These are phyloP conservation scores for Aureobasidium sp. DNA, from an alignment of 2,329 filamentous ascomycete genomes.

Conservation along the genomic window DNA sequence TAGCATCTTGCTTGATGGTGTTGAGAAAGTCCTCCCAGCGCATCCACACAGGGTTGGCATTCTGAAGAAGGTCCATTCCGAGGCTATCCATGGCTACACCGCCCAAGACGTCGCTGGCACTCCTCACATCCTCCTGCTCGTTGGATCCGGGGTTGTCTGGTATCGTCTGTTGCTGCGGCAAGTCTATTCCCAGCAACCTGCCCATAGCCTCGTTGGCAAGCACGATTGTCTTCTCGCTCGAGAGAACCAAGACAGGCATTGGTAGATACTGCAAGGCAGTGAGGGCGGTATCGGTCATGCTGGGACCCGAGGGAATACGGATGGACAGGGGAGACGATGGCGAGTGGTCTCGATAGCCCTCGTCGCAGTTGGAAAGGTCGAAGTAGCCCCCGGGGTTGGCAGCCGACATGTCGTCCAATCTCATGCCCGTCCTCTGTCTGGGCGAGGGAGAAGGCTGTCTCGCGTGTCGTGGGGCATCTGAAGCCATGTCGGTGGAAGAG, in stretches of 20 bases:
- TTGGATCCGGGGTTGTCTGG: constrained; percentile 24
- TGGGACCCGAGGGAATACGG: constrained; percentile 23
- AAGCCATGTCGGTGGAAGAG: not conserved
- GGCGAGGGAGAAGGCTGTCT: constrained; percentile 1
- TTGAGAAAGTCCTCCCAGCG: constrained; percentile 43
- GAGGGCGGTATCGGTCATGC: constrained; percentile 42
- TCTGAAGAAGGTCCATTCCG: constrained; percentile 64
- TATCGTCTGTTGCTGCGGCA: constrained; percentile 22
- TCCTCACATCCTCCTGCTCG: constrained; percentile 22
- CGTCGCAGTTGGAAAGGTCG: constrained; percentile 12
- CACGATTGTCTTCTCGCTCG: constrained; percentile 59
- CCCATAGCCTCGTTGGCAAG: constrained; percentile 71
- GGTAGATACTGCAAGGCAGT: constrained; percentile 66
- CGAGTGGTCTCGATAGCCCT: constrained; percentile 12
- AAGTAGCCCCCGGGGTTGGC: constrained; percentile 11
- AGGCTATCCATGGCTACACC: constrained; percentile 61
- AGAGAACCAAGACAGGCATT: constrained; percentile 61
- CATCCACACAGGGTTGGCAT: constrained; percentile 47
- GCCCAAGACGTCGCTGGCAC: constrained; percentile 50
- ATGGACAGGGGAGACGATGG: constrained; percentile 22
- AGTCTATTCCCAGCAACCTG: constrained; percentile 54
- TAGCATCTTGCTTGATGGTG: constrained; percentile 33
- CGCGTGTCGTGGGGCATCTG: not conserved
- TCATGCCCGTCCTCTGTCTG: constrained; percentile 3
- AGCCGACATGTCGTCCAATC: not conserved